These are phyloP conservation scores for Vitis rotundifolia DNA, from an alignment of 164 flowering plant genomes.

Conservation along the genomic window DNA sequence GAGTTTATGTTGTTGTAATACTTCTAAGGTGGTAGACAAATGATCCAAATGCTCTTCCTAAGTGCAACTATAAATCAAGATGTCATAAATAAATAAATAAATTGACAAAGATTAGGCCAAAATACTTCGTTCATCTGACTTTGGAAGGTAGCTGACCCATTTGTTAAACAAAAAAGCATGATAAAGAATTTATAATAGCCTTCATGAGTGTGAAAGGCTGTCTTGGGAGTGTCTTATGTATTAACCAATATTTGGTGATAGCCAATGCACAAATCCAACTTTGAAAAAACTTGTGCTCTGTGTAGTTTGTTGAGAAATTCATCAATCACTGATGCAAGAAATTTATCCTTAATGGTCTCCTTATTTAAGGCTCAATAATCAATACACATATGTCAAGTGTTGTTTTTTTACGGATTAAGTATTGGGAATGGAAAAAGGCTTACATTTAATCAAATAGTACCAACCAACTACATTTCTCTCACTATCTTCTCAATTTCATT, in stretches of 20 bases:
- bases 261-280: conserved; percentile 2
- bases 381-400: neutral
- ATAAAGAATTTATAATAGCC: conserved; percentile 5
- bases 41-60: neutral
- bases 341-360: neutral
- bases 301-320: conserved; percentile 7
- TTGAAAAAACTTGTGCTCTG: conserved; percentile 1
- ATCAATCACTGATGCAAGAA: neutral
- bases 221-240: neutral
- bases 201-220: neutral
- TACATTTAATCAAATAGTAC: neutral
- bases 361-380: neutral
- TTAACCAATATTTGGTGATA: neutral
- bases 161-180: conserved; percentile 8
- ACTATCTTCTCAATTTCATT: neutral
- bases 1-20: neutral
- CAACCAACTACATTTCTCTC: neutral
- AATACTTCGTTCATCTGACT: neutral
- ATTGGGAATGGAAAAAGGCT: neutral
- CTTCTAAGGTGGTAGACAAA: neutral
- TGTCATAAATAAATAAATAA: conserved; percentile 8
- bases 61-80: neutral
- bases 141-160: conserved; percentile 8
- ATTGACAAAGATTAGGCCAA: neutral
- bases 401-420: neutral